Evolutionary conservation across 139 green algal species (phyloP).

Genomic region (Micromonas pusilla): DNA sequence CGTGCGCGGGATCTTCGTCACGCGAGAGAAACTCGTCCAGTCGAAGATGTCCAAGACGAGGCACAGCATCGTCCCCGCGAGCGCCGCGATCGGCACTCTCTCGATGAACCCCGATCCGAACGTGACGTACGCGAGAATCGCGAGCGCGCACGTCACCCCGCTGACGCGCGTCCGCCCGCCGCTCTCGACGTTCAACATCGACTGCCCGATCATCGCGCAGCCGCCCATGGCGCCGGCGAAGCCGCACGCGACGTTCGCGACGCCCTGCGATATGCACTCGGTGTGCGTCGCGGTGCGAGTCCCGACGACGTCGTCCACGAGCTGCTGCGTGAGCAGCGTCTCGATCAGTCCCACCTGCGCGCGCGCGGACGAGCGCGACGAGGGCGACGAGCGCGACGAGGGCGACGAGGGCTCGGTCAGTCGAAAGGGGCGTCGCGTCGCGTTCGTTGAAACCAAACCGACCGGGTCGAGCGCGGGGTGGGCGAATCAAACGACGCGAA

Average conservation of each 20-base stretch:
- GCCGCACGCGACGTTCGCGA: slow-evolving; percentile 29
- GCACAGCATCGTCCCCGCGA: slow-evolving; percentile 30
- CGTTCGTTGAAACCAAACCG: too few relatives aligned
- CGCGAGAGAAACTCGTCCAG: slow-evolving; percentile 8
- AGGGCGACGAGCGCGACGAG: slow-evolving; percentile 23
- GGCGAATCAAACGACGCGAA: too few relatives aligned
- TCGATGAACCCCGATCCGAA: slow-evolving; percentile 22
- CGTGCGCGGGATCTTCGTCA: slow-evolving; percentile 35
- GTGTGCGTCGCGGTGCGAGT: slow-evolving; percentile 29
- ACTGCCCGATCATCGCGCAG: slow-evolving; percentile 39
- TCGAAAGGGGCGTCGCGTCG: too few relatives aligned
- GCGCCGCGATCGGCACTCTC: slow-evolving; percentile 26
- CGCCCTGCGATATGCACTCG: slow-evolving; percentile 32
- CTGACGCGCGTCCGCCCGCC: slow-evolving; percentile 25
- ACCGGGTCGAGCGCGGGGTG: too few relatives aligned
- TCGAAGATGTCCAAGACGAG: slow-evolving; percentile 36
- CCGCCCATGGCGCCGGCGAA: slow-evolving; percentile 35
- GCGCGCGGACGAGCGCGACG: slow-evolving; percentile 18
- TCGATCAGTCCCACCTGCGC: slow-evolving; percentile 38
- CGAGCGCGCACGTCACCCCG: slow-evolving; percentile 27
- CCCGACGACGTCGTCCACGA: slow-evolving; percentile 36
- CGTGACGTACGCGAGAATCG: slow-evolving; percentile 16
- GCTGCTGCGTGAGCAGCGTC: slow-evolving; percentile 34
- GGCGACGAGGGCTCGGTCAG: too few relatives aligned
- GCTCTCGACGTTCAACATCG: slow-evolving; percentile 35